A percentile compares a stretch with the other conserved stretches of the same genome.
These are phyloP conservation scores for Chlorella sp. DNA, from an alignment of 139 green algal species.

Conservation along the genomic window DNA sequence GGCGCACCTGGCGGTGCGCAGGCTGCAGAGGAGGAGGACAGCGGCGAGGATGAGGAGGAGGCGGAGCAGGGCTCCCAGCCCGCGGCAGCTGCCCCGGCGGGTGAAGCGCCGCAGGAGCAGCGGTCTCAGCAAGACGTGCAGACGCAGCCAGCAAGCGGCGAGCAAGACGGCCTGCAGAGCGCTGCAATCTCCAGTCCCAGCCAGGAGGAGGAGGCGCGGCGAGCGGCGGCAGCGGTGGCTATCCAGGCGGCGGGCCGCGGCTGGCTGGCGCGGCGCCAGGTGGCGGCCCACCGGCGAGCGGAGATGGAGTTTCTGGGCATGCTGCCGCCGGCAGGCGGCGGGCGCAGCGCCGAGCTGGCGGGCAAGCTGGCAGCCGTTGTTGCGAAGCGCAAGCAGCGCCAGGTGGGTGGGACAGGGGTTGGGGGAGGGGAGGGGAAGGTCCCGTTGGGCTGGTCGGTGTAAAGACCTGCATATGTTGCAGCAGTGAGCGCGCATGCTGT, in stretches of 20 bases:
- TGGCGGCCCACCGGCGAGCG: conserved; percentile 53
- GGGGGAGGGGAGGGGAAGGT: too few species aligned
- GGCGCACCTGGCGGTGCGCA: not conserved
- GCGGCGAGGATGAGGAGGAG: not conserved
- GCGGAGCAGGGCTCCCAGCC: too few species aligned
- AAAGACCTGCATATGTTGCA: too few species aligned
- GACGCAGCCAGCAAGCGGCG: not conserved
- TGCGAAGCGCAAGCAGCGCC: conserved; percentile 40
- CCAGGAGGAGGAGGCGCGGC: not conserved
- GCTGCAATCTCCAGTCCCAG: not conserved
- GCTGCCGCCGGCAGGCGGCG: conserved; percentile 54
- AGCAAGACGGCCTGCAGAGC: not conserved
- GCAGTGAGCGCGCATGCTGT: too few species aligned
- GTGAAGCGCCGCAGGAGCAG: not conserved
- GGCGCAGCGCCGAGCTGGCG: not conserved
- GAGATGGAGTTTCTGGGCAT: conserved; percentile 92
- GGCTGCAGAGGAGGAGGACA: not conserved
- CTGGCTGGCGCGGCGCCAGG: conserved; percentile 64
- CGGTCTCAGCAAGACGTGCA: not conserved
- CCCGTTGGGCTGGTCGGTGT: too few species aligned
- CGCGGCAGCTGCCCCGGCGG: not conserved
- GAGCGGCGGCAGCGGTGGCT: conserved; percentile 70
- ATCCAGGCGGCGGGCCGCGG: conserved; percentile 78
- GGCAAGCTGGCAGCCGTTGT: not conserved
- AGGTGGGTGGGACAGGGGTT: too few species aligned